Evolutionary conservation across 257 asterid genomes (phyloP), one percentile per base, ranked within the genome.

Genomic region (Penstemon eatonii): DNA sequence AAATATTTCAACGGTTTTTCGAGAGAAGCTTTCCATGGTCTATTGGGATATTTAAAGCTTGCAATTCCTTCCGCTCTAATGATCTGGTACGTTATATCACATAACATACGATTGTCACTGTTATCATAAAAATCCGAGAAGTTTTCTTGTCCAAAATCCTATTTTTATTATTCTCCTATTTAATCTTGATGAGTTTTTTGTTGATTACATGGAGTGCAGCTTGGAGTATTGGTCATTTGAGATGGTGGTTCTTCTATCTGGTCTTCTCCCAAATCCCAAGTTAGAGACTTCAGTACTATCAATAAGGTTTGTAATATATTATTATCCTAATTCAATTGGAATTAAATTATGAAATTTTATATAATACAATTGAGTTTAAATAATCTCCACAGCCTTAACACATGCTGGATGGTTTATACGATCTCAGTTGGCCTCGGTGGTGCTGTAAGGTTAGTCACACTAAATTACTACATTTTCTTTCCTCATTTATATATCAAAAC

Each of bases 401-500:
- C 94, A 45, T 84, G 89, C 52, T 86, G 96, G 95, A 89, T 80
- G 87, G 90, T 83, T 43, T 85, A 84, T 58, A 85, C 77, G 87
- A 82, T 89, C 68, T 85, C 90, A 3, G 91, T 86, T 45, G 91
- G 92, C 13, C 89, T 89, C 65, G 90, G 96, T 67, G 92, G 83
- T 38, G 86, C 96, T 54, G 83, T 86, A 72, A 88, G 95, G 95
- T 88, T 49, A 69, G 81, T 64, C 51, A 15, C 13, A 11, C 71
- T 33, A 41, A 38, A 44, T 0, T 47, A 7, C 46, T 5, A 50
- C 10, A 44, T 19, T 8, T 11, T n/a, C 63, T 25, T 37, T 4
- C 9, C 4, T 54, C 4, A 41, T 19, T 33, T 7, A 19, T 7
- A 19, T 55, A 15, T 4, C 3, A 49, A 15, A 4, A 15, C 18